phyloP scores from a whole-genome alignment of 176 grass and related monocot genomes.

The Rhynchospora pubera region DNA sequence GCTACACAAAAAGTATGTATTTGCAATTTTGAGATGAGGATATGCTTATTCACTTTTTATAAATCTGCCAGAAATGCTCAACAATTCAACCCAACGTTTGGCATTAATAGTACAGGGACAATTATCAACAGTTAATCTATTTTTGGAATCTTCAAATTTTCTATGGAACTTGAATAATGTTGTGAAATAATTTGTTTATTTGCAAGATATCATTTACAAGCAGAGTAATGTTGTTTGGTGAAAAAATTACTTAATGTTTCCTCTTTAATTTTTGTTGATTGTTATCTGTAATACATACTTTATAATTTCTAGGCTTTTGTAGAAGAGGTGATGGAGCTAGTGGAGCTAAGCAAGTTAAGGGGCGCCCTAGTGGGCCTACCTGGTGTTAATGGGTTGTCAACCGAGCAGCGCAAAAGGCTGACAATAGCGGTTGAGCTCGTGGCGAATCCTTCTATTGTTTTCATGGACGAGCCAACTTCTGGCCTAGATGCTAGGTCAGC shows the following conservation, averaged over 20 bases:
- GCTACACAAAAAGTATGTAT: conserved; percentile 58
- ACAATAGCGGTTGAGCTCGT: conserved; percentile 97
- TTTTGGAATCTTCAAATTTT: neutral
- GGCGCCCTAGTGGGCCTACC: conserved; percentile 95
- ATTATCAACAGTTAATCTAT: neutral
- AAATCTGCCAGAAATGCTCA: conserved; percentile 10
- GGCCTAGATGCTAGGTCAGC: conserved; percentile 96
- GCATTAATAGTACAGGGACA: neutral
- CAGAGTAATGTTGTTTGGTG: neutral
- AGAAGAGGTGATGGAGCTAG: conserved; percentile 98
- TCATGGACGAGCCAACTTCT: conserved; percentile 99
- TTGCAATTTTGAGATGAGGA: neutral
- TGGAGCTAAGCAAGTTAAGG: conserved; percentile 77
- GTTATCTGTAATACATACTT: conserved; percentile 13
- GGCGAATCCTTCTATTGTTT: conserved; percentile 96
- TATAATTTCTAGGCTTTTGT: conserved; percentile 60
- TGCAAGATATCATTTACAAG: neutral
- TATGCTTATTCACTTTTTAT: conserved; percentile 16
- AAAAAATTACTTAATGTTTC: neutral
- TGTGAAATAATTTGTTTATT: neutral
- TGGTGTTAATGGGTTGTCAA: conserved; percentile 80
- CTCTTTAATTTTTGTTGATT: neutral
- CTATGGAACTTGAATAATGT: neutral
- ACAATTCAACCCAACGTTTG: neutral
- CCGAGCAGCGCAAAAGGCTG: conserved; percentile 91